These are phyloP conservation scores for Aspergillus fructus DNA, from an alignment of 2,329 filamentous ascomycete species.

Conservation along the genomic window DNA sequence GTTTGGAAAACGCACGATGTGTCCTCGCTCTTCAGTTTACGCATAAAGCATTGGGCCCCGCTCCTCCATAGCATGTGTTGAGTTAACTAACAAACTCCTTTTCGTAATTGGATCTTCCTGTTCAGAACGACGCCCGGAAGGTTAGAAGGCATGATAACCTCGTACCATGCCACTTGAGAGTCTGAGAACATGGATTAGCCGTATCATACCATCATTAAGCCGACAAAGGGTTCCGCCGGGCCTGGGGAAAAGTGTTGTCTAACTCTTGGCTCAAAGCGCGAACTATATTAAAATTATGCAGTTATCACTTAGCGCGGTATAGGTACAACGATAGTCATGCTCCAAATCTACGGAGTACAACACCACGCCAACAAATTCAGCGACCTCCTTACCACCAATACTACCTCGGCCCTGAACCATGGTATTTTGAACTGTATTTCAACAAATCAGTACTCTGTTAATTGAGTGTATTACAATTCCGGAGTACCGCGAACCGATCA, in stretches of 20 bases:
- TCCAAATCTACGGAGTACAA: no score
- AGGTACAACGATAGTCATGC: no score
- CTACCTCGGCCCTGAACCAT: neutral
- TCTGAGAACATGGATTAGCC: neutral
- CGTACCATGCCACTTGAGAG: no score
- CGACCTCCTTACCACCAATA: neutral
- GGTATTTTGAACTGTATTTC: neutral
- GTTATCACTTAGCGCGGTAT: no score
- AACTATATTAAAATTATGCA: slow-evolving; percentile 31
- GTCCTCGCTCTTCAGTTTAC: neutral
- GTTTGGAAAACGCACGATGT: neutral
- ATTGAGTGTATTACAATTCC: no score
- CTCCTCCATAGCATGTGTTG: no score
- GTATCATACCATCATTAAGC: neutral
- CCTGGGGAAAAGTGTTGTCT: neutral
- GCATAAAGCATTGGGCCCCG: neutral
- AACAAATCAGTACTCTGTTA: neutral
- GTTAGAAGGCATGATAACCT: no score
- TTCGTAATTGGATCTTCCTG: no score
- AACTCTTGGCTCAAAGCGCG: slow-evolving; percentile 32
- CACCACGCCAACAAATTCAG: neutral
- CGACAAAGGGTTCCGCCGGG: neutral
- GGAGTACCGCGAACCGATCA: no score
- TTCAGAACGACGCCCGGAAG: no score
- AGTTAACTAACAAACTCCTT: no score